A percentile compares a stretch with the other conserved stretches of the same genome.
These are phyloP conservation scores for Beauveria sp. DNA, from an alignment of 2,329 filamentous ascomycete genomes.

Conservation along the genomic window DNA sequence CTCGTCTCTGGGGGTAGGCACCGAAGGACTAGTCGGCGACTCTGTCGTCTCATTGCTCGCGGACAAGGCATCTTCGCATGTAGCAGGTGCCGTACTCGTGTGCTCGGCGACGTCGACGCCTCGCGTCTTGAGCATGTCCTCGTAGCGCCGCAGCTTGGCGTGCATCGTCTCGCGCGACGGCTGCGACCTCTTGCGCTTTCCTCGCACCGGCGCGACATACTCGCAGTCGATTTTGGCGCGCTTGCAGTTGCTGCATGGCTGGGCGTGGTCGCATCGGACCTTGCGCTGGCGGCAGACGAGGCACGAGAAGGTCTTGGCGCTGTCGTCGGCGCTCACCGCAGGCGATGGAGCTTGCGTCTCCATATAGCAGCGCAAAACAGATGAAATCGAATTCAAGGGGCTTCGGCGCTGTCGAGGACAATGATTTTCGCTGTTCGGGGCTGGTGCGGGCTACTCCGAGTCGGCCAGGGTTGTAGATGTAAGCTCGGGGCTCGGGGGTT, in stretches of 20 bases:
- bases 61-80: not conserved
- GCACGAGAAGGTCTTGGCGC: slow-evolving; percentile 20
- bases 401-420: too few relatives aligned
- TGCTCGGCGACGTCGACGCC: slow-evolving; percentile 3
- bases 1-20: not conserved
- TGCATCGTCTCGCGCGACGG: slow-evolving; percentile 40
- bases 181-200: slow-evolving; percentile 19
- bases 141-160: slow-evolving; percentile 56
- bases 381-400: too few relatives aligned
- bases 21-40: not conserved
- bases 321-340: not conserved
- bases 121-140: slow-evolving; percentile 11
- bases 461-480: not conserved
- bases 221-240: slow-evolving; percentile 30
- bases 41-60: not conserved
- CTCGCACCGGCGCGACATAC: slow-evolving; percentile 22
- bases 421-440: not conserved
- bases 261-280: slow-evolving; percentile 32
- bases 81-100: too few relatives aligned
- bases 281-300: slow-evolving; percentile 31
- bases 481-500: slow-evolving; percentile 9
- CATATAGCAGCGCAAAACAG: not conserved
- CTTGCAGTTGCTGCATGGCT: slow-evolving; percentile 36
- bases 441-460: not conserved
- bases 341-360: not conserved